phyloP scores from a whole-genome alignment of 108 stramenopile genomes.

The Mediolabrus comicus region DNA sequence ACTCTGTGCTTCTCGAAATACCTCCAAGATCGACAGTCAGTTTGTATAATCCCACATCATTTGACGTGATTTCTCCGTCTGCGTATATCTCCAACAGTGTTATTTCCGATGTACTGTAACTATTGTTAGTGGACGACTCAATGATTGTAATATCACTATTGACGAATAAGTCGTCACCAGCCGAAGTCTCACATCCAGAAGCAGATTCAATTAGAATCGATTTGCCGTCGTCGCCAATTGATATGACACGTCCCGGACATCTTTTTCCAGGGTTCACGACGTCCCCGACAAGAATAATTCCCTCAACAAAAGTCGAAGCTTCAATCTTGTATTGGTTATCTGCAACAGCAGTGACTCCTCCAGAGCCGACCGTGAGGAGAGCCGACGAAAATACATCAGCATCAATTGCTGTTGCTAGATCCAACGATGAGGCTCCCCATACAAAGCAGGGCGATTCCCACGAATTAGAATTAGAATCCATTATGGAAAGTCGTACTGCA shows the following conservation, averaged over 20 bases:
- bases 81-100: conserved; percentile 37
- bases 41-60: conserved; percentile 41
- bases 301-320: conserved; percentile 35
- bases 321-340: conserved; percentile 22
- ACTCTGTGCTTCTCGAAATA: conserved; percentile 30
- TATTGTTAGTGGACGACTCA: conserved; percentile 28
- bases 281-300: conserved; percentile 33
- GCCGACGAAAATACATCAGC: conserved; percentile 20
- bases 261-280: conserved; percentile 31
- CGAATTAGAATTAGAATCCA: conserved; percentile 35
- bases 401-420: conserved; percentile 57
- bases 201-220: conserved; percentile 24
- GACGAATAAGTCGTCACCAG: conserved; percentile 26
- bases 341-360: conserved; percentile 13
- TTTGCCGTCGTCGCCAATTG: conserved; percentile 34
- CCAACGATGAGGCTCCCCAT: conserved; percentile 51
- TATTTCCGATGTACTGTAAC: conserved; percentile 26
- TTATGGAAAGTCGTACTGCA: conserved; percentile 39
- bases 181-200: conserved; percentile 12
- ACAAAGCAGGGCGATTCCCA: conserved; percentile 53
- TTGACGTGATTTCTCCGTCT: conserved; percentile 12
- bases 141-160: conserved; percentile 30
- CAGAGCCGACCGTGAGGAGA: conserved; percentile 10
- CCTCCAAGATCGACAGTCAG: conserved; percentile 33
- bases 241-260: conserved; percentile 29